Evolutionary conservation across 169 alveolate genomes (phyloP), one percentile per base, ranked within the genome.

Genomic region (Hepatocystis sp.): DNA sequence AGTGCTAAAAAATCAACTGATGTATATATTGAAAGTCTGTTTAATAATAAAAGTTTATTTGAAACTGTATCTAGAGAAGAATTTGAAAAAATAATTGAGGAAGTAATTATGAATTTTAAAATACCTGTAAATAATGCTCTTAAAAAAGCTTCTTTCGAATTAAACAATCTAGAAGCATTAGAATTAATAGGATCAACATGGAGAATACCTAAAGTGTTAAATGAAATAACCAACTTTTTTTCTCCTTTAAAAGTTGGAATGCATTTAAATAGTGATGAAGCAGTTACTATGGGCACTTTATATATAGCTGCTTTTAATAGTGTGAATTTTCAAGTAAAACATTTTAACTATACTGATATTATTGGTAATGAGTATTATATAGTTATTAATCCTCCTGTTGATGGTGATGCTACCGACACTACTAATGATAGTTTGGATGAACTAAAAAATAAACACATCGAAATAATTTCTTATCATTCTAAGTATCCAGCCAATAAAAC

Each of bases 261-360:
- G 91, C 95, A 92, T 66, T 85, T 92, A 21, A 92, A 92, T 53
- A 93, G 94, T 36, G 95, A 92, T 58, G 95, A 92, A 49, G 93
- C 95, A 7, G 66, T 92, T 34, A 93, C 95, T 10, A 91, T 90
- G 91, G 95, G 95, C 11, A 52, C 90, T 39, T 90, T 93, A 0
- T 92, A 86, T 47, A 84, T 90, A 40, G 94, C 94, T 11, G 95
- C 95, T 8, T 90, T 88, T 36, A 91, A 85, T 34, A 92, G 91
- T 58, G 93, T 92, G 1, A 90, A 90, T 64, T 92, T 90, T 55
- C 64, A 90, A 56, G 55, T 92, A 88, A 92, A 78, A 58, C 85
- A 84, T 39, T 68, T 90, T 15, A 81, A 47, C 36, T 65, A 90
- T 19, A 52, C 44, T 15, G 95, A 92, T 56, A 86, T 81, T 51